A percentile compares a stretch with the other conserved stretches of the same genome.
Conservation (phyloP, 352 stramenopile species). For the Globisporangium carolinianum region DNA sequence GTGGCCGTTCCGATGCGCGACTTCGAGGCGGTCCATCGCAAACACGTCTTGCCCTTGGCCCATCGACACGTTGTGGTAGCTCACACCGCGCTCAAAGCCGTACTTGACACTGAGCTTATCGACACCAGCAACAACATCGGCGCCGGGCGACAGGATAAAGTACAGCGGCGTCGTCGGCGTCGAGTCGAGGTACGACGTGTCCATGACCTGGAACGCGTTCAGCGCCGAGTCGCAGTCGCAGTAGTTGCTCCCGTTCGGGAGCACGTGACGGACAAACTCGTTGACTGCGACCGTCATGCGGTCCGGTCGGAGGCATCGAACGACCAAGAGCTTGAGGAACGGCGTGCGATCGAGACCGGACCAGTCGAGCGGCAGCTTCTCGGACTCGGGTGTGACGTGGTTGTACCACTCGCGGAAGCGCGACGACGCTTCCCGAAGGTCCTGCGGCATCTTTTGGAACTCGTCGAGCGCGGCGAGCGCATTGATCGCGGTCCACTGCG, state of each 20-base stretch:
- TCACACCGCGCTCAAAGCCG: conserved; percentile 93
- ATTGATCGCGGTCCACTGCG: conserved; percentile 89
- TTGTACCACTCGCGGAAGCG: conserved; percentile 99
- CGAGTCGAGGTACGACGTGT: conserved; percentile 92
- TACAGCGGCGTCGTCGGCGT: conserved; percentile 94
- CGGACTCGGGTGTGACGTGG: conserved; percentile 91
- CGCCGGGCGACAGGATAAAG: conserved; percentile 95
- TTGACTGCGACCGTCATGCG: conserved; percentile 93
- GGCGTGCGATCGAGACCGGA: conserved; percentile 91
- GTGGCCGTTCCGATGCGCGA: conserved; percentile 93
- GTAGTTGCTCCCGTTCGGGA: conserved; percentile 92
- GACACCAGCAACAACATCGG: conserved; percentile 93
- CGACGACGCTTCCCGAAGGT: conserved; percentile 93
- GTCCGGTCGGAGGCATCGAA: conserved; percentile 91
- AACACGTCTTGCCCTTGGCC: conserved; percentile 95
- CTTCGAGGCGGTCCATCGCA: conserved; percentile 93
- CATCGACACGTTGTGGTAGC: conserved; percentile 98
- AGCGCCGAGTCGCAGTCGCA: conserved; percentile 95
- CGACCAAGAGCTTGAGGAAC: conserved; percentile 96
- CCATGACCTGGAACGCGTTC: conserved; percentile 94
- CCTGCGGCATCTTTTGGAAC: conserved; percentile 95
- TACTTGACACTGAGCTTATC: conserved; percentile 94
- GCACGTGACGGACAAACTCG: conserved; percentile 91
- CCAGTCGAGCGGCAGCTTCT: conserved; percentile 97
- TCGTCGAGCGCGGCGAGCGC: conserved; percentile 91